Conservation (phyloP, 768 basidiomycete genomes). For the Candolleomyces eurysporus region DNA sequence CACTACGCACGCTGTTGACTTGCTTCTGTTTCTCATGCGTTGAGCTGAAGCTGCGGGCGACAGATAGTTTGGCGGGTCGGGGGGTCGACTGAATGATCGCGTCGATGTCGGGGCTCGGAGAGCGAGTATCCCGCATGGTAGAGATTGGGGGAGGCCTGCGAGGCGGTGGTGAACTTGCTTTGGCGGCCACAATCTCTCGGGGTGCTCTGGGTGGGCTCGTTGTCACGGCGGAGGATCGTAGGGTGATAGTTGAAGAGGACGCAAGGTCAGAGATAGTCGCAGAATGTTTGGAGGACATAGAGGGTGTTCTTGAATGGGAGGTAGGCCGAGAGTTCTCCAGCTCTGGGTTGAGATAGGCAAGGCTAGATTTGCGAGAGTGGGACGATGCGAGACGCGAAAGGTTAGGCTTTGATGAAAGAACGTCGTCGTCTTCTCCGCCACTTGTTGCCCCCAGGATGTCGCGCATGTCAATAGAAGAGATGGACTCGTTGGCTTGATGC, state of each 20-base stretch:
- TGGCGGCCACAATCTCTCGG: not conserved
- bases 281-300: conserved; percentile 1
- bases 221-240: conserved; percentile 1
- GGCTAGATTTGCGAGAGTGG: conserved; percentile 9
- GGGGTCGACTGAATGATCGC: conserved; percentile 23
- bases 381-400: not conserved
- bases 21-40: conserved; percentile 1
- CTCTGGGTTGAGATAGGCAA: conserved; percentile 11
- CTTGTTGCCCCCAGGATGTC: conserved; percentile 19
- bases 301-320: not conserved
- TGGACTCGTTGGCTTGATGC: conserved; percentile 30
- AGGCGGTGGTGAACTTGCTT: not conserved
- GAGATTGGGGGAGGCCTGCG: not conserved
- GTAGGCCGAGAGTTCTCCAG: not conserved
- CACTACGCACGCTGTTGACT: conserved; percentile 6
- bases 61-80: conserved; percentile 12
- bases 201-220: not conserved
- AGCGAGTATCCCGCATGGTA: not conserved
- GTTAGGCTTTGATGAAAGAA: conserved; percentile 8
- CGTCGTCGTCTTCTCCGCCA: conserved; percentile 12
- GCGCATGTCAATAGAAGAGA: conserved; percentile 36
- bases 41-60: conserved; percentile 5
- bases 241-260: conserved; percentile 5
- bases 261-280: conserved; percentile 2
- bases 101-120: conserved; percentile 24